Evolutionary conservation across 2,329 filamentous ascomycete species (phyloP), one percentile per base, ranked within the genome.

Genomic region (Dactylella cylindrospora): DNA sequence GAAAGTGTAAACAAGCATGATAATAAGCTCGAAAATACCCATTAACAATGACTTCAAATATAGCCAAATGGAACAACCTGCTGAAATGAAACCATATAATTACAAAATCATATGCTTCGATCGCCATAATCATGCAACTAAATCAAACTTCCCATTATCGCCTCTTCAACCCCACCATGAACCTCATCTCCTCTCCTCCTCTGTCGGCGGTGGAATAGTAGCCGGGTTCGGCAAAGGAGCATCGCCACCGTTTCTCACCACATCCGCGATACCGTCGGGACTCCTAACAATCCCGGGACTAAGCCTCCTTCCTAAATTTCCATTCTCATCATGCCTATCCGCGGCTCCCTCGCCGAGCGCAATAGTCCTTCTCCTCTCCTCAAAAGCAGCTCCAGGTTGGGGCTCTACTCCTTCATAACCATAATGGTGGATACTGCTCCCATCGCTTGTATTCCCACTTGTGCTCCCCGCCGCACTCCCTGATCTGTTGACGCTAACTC

Each of bases 221-320:
- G 29, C 53, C 5, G 55, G 49, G 40, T 62, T 32, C 5, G 57
- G 57, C 15, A 62, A 38, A 10, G 57, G 49, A 5, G 57, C 57
- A 45, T 62, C 49, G 5, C 57, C 57, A 26, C 57, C 57, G 5
- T 62, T 49, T 3, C 49, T 5, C 12, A 62, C 49, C 12, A 41
- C 39, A 23, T 62, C 57, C 10, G 47, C 57, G 20, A 62, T 32
- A 5, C 26, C 31, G 12, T 9, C 9, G 33, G 31, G 36, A 28
- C 46, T 50, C n/a, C n/a, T n/a, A n/a, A n/a, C n/a, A n/a, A n/a
- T n/a, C n/a, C n/a, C 9, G 33, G 31, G 36, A 28, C 46, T 50
- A 7, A 15, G 22, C 23, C 49, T 53, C 41, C 29, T 32, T 6
- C 9, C 12, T 20, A n/a, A 20, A 22, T 17, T 20, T 17, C 12